Conservation (phyloP, 768 basidiomycete species). For the Calocybe gangraenosa region DNA sequence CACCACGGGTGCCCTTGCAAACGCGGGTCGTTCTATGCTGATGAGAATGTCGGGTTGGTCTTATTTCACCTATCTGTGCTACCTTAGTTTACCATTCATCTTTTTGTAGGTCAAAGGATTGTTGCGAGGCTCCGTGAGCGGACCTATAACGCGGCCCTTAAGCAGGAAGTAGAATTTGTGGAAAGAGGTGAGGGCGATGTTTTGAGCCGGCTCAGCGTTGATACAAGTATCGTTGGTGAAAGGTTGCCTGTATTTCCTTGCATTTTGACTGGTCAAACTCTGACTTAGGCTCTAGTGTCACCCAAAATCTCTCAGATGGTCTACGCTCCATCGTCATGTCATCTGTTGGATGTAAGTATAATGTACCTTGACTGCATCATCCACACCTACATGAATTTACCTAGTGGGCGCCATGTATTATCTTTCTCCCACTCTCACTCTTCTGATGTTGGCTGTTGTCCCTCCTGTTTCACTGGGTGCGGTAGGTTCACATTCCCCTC, state of each 20-base stretch:
- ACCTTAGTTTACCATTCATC: not conserved
- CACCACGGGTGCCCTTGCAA: conserved; percentile 83
- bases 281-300: conserved; percentile 44
- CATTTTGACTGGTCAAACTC: not conserved
- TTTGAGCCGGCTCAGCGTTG: conserved; percentile 83
- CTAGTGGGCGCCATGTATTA: conserved; percentile 94
- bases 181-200: conserved; percentile 94
- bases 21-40: conserved; percentile 76
- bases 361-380: too few species aligned
- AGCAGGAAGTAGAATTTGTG: conserved; percentile 90
- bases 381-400: not conserved
- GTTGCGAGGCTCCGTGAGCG: conserved; percentile 81
- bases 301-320: conserved; percentile 78
- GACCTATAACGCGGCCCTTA: conserved; percentile 79
- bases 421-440: conserved; percentile 81
- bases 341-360: conserved; percentile 78
- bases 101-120: conserved; percentile 70
- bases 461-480: conserved; percentile 85
- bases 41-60: conserved; percentile 79
- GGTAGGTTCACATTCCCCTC: conserved; percentile 35
- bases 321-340: conserved; percentile 87
- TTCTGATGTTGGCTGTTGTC: conserved; percentile 90
- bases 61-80: not conserved
- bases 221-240: conserved; percentile 92
- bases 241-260: conserved; percentile 42